Percentiles rank a stretch among this genome's conserved stretches.
Conservation (phyloP, 2,329 filamentous ascomycete genomes). For the Aspergillus sp. region DNA sequence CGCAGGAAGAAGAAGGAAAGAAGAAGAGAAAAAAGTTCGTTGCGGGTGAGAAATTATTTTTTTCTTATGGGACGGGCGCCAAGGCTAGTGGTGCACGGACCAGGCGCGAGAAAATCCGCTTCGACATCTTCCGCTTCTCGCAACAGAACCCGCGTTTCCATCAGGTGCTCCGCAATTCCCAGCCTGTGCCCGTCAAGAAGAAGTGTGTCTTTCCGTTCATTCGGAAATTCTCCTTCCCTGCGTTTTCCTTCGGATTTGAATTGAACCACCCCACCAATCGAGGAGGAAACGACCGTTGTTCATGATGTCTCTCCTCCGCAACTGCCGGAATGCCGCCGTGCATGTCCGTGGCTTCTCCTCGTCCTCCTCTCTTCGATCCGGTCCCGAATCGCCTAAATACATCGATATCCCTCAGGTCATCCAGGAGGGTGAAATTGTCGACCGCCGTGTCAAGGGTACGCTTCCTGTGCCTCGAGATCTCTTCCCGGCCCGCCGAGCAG, state of each 20-base stretch:
- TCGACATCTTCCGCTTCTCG: conserved; percentile 30
- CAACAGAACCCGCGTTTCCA: conserved; percentile 18
- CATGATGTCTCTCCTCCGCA: conserved; percentile 39
- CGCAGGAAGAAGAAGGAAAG: conserved; percentile 30
- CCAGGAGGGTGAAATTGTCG: conserved; percentile 62
- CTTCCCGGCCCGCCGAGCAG: conserved; percentile 62
- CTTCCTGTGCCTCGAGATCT: conserved; percentile 81
- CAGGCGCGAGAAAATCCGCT: conserved; percentile 38
- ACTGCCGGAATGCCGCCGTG: conserved; percentile 35
- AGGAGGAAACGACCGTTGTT: conserved; percentile 1
- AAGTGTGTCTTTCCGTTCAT: background rate
- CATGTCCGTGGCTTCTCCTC: conserved; percentile 42
- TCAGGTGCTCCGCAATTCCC: conserved; percentile 13
- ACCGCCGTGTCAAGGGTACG: conserved; percentile 65
- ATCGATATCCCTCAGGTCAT: conserved; percentile 75
- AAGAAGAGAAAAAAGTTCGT: conserved; percentile 14
- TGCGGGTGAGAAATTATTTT: conserved; percentile 23
- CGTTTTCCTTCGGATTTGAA: background rate
- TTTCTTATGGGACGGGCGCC: conserved; percentile 31
- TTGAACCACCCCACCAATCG: background rate
- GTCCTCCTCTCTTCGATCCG: conserved; percentile 36
- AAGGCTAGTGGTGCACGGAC: conserved; percentile 38
- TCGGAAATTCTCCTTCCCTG: background rate
- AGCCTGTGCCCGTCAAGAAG: conserved; percentile 6
- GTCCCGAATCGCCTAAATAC: conserved; percentile 82